Evolutionary conservation across 768 basidiomycete genomes (phyloP).

Genomic region (Psilocybe sp.): DNA sequence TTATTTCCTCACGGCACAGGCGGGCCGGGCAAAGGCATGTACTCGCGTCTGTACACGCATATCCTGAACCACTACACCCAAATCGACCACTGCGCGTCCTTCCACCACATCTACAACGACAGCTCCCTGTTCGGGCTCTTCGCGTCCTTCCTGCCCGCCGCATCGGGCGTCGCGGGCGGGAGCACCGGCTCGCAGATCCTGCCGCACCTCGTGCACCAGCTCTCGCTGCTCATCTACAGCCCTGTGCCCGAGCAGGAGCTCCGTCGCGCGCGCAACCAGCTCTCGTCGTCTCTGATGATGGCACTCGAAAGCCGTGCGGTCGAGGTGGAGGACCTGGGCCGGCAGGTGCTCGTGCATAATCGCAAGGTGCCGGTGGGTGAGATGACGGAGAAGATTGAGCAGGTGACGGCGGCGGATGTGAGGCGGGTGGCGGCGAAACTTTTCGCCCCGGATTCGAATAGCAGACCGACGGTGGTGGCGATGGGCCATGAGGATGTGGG

Average conservation of each 20-base stretch:
- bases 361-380: constrained; percentile 85
- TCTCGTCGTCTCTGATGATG: constrained; percentile 92
- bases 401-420: constrained; percentile 66
- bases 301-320: constrained; percentile 84
- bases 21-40: constrained; percentile 99
- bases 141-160: constrained; percentile 75
- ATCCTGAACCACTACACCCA: constrained; percentile 93
- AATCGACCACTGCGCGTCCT: constrained; percentile 92
- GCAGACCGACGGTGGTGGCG: constrained; percentile 74
- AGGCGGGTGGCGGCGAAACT: constrained; percentile 74
- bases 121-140: constrained; percentile 91
- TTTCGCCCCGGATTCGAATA: constrained; percentile 61
- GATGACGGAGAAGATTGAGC: constrained; percentile 86
- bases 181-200: constrained; percentile 72
- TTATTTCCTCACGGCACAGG: constrained; percentile 38
- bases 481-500: constrained; percentile 83
- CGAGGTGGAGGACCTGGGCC: constrained; percentile 86
- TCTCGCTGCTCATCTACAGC: constrained; percentile 76
- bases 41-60: constrained; percentile 92
- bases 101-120: constrained; percentile 97
- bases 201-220: constrained; percentile 83
- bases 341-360: constrained; percentile 87
- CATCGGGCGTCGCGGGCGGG: constrained; percentile 51
- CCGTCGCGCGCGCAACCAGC: constrained; percentile 89
- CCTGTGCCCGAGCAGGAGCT: constrained; percentile 69